A percentile compares a stretch with the other conserved stretches of the same genome.
These are phyloP conservation scores for Zygosaccharomyces siamensis DNA, from an alignment of 805 yeast genomes.

Conservation along the genomic window DNA sequence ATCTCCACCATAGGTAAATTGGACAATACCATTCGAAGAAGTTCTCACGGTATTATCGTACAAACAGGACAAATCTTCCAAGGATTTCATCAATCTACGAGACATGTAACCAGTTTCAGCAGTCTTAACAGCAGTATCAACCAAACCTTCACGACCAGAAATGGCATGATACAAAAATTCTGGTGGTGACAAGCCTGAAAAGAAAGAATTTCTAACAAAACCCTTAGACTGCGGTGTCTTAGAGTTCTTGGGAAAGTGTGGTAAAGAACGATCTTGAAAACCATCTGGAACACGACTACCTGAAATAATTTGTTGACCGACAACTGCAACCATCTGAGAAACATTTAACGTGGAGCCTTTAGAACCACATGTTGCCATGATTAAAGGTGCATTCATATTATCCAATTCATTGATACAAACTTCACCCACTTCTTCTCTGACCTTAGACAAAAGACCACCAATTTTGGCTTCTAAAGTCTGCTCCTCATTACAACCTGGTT, in stretches of 20 bases:
- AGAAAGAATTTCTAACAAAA: slow-evolving; percentile 93
- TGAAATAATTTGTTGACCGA: slow-evolving; percentile 96
- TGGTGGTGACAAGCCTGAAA: slow-evolving; percentile 89
- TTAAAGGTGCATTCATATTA: slow-evolving; percentile 87
- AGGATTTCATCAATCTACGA: slow-evolving; percentile 93
- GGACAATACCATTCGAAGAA: slow-evolving; percentile 93
- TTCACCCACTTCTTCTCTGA: slow-evolving; percentile 98
- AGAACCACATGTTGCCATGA: slow-evolving; percentile 99
- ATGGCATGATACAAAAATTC: slow-evolving; percentile 97
- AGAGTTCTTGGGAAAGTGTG: slow-evolving; percentile 93
- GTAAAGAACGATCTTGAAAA: slow-evolving; percentile 97
- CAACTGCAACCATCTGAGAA: slow-evolving; percentile 99
- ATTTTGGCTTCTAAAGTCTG: slow-evolving; percentile 97
- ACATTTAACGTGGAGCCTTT: slow-evolving; percentile 97
- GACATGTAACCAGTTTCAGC: slow-evolving; percentile 99
- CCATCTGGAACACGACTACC: slow-evolving; percentile 99
- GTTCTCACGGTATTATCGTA: slow-evolving; percentile 94
- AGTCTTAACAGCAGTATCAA: slow-evolving; percentile 98
- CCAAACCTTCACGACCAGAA: slow-evolving; percentile 99
- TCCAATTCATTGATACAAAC: slow-evolving; percentile 92
- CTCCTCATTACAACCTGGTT: slow-evolving; percentile 98
- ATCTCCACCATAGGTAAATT: slow-evolving; percentile 97
- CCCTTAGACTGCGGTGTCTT: slow-evolving; percentile 98
- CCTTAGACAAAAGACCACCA: slow-evolving; percentile 92
- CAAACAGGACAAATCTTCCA: slow-evolving; percentile 90